These are phyloP conservation scores for Pseudocercospora fuligena DNA, from an alignment of 2,329 filamentous ascomycete genomes.

Conservation along the genomic window DNA sequence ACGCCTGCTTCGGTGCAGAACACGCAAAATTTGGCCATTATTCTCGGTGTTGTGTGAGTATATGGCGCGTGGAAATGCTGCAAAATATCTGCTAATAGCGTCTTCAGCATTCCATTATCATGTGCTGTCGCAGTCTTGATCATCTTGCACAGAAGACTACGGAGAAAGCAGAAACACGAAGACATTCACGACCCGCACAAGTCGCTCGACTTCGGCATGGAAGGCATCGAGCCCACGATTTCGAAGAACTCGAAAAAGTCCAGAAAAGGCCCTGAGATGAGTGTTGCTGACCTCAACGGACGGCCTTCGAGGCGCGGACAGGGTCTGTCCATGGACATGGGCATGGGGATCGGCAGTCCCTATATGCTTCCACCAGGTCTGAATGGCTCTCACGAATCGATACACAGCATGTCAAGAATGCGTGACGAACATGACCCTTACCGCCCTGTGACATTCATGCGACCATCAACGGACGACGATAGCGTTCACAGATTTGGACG, in stretches of 20 bases:
- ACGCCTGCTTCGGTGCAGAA: conserved; percentile 35
- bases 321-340: conserved; percentile 58
- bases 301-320: conserved; percentile 42
- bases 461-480: conserved; percentile 48
- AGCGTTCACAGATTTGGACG: conserved; percentile 28
- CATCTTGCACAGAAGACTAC: conserved; percentile 78
- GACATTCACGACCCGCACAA: conserved; percentile 86
- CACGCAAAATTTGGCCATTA: conserved; percentile 40
- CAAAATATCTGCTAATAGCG: conserved; percentile 31
- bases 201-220: conserved; percentile 90
- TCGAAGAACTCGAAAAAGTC: conserved; percentile 42
- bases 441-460: conserved; percentile 65
- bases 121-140: conserved; percentile 70
- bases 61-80: neutral
- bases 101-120: conserved; percentile 72
- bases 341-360: conserved; percentile 76
- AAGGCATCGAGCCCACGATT: conserved; percentile 41
- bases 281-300: conserved; percentile 55
- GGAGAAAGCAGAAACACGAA: conserved; percentile 73
- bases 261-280: conserved; percentile 58
- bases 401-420: conserved; percentile 81
- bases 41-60: conserved; percentile 43
- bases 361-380: conserved; percentile 89
- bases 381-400: conserved; percentile 79
- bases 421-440: conserved; percentile 84